Evolutionary conservation across 306 rosid species (phyloP).

Genomic region (Arachis stenosperma): DNA sequence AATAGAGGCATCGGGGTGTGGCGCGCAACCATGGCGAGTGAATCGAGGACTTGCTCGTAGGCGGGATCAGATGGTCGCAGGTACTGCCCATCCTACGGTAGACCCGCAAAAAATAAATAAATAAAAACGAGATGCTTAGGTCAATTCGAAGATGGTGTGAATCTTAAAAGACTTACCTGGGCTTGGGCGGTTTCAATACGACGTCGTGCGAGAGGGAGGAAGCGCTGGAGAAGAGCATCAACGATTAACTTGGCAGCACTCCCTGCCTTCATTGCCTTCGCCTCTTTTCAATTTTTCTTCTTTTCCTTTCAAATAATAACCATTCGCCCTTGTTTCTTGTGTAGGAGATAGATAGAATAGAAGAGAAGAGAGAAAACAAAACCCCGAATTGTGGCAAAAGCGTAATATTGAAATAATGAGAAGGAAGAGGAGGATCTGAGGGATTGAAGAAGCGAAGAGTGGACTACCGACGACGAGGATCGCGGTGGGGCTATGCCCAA

Average conservation of each 20-base stretch:
- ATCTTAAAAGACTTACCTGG: conserved; percentile 49
- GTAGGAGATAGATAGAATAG: neutral
- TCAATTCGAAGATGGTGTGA: neutral
- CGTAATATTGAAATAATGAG: neutral
- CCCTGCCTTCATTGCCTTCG: conserved; percentile 74
- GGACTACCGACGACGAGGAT: conserved; percentile 1
- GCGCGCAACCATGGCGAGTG: conserved; percentile 95
- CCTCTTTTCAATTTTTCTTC: neutral
- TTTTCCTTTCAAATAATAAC: neutral
- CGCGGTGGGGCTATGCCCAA: conserved; percentile 5
- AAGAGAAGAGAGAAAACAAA: conserved; percentile 1
- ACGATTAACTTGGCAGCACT: conserved; percentile 97
- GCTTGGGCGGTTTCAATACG: conserved; percentile 99
- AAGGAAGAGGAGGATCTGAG: neutral
- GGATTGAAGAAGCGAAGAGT: neutral
- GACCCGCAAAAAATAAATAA: conserved; percentile 23
- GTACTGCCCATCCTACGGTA: conserved; percentile 80
- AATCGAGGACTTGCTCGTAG: conserved; percentile 96
- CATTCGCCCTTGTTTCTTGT: conserved; percentile 21
- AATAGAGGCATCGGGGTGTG: conserved; percentile 98
- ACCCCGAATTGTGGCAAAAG: neutral
- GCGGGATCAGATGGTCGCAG: conserved; percentile 99
- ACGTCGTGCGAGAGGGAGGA: conserved; percentile 97
- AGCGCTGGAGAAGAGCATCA: conserved; percentile 97
- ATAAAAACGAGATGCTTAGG: neutral